These are phyloP conservation scores for Penicillium brevicompactum DNA, from an alignment of 2,329 filamentous ascomycete genomes.

Conservation along the genomic window DNA sequence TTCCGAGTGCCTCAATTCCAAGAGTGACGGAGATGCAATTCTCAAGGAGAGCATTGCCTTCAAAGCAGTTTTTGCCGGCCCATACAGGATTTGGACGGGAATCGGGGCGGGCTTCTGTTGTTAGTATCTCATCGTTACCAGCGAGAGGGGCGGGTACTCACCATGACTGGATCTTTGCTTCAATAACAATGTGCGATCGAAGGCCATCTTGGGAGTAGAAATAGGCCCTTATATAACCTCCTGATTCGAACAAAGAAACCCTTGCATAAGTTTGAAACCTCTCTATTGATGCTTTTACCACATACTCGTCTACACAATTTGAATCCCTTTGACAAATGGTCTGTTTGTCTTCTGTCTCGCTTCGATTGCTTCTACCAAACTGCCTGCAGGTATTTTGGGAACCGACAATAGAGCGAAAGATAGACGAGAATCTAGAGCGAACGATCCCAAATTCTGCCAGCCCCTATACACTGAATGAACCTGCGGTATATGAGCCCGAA, in stretches of 20 bases:
- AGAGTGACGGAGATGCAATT: no score
- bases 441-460: neutral
- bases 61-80: neutral
- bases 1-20: no score
- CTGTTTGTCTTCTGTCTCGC: neutral
- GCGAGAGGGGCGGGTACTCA: neutral
- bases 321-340: no score
- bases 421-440: neutral
- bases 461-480: neutral
- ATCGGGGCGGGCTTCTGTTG: neutral
- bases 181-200: neutral
- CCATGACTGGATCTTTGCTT: neutral
- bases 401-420: neutral
- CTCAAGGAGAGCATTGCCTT: neutral
- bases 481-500: slow-evolving; percentile 1
- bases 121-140: neutral
- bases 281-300: neutral
- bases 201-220: neutral
- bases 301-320: neutral
- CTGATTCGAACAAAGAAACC: no score
- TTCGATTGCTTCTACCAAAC: slow-evolving; percentile 1
- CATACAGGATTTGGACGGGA: neutral
- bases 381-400: neutral
- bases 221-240: neutral
- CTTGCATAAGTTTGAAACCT: no score